Base-by-base conservation (phyloP, 495 filamentous ascomycete genomes). In the Xylaria cubensis region DNA sequence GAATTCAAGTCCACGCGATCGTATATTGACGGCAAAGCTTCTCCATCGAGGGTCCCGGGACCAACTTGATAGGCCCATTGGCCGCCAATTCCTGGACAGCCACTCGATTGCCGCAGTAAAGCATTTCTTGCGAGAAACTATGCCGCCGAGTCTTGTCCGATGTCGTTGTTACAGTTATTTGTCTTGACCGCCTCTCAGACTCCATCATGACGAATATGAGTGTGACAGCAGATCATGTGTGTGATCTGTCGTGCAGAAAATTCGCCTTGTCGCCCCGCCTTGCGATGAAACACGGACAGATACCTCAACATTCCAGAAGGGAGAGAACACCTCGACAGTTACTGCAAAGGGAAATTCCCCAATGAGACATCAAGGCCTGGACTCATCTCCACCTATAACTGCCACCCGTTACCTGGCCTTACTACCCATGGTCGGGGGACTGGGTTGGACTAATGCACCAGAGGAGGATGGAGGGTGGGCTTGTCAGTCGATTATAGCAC, bases 61-160 rank as follows among this genome's bases (percentile, higher is more conserved):
- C 34, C 34, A 29, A 46, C 29, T 24, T 78, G 34, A 63, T 74
- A 76, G 42, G 68, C 73, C 68, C 71, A 82, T 46, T 71, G 62
- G 36, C 78, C 79, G 32, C 76, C 81, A 46, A 81, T 72, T 32
- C 74, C 72, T 10, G 64, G 70, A 34, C 75, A 72, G 15, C 1
- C 69, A 68, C 62, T 82, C 77, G 71, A 77, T 82, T 10, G 72
- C 73, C 34, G 72, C 75, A 32, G 74, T 77, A 46, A 80, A 69
- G 46, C 78, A 81, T 59, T 80, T 72, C 42, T 82, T 81, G 70
- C 75, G 67, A 9, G 79, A 73, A 48, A 70, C 65, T 15, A 82
- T 61, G n/a, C 77, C 75, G 41, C 64, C 51, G 29, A 78, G 46
- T 50, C 77, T 73, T 76, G 66, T 10, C 62, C 70, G 8, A 61